Base-by-base conservation (phyloP, 1,139 yeast genomes). In the Kluyveromyces sp. region DNA sequence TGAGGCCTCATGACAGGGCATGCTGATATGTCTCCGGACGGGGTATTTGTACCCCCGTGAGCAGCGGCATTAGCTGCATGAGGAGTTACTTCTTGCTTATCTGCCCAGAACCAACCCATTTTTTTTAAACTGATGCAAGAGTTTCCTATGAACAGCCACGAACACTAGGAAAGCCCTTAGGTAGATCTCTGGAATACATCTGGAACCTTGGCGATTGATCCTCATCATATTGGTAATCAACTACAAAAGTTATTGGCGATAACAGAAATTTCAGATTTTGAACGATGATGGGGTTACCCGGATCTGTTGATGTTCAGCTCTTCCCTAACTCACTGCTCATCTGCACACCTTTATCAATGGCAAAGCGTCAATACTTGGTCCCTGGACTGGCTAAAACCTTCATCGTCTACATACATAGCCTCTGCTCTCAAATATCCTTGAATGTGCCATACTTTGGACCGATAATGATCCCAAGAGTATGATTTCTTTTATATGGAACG, bases 61-160 rank as follows among this genome's bases (percentile, higher is more conserved):
- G n/a, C n/a, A n/a, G n/a, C n/a, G 26, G 43, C 16, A 9, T 38
- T 20, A 18, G 44, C 37, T 3, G 25, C 17, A 8, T 4, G 8
- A 12, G 11, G 8, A 3, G 26, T 17, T 20, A 30, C 11, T 26
- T 34, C 43, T 13, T 51, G 43, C 17, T 54, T 52, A 48, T 72
- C 77, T 41, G 86, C 82, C 92, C 92, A 83, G 64, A 83, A 83
- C 87, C 88, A 81, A 54, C 94, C 94, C 95, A 85, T 83, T 9
- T 33, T 53, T n/a, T 17, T 11, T 18, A 13, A 20, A 6, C 12
- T 33, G 11, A 4, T 4, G 30, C 13, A 20, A n/a, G n/a, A n/a
- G n/a, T n/a, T n/a, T n/a, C n/a, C n/a, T n/a, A n/a, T n/a, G n/a
- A n/a, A n/a, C n/a, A n/a, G n/a, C n/a, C n/a, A n/a, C n/a, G n/a